Evolutionary conservation across 2,329 filamentous ascomycete genomes (phyloP).

Genomic region (Nemania bipapillata): DNA sequence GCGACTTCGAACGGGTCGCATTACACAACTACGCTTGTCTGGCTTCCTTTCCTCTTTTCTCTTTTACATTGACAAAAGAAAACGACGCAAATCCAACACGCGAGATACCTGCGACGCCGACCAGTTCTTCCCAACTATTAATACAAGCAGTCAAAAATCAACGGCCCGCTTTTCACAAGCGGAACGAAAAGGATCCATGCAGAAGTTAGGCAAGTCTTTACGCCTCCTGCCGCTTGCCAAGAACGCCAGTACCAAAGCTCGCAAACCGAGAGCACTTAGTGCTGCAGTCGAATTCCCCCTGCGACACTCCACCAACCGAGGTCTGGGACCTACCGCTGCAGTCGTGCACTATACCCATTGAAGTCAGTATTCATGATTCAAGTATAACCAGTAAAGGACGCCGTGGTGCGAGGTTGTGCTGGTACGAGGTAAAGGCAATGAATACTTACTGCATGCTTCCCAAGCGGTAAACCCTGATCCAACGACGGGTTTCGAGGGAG

Average conservation of each 20-base stretch:
- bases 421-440: too few species aligned
- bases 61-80: neutral
- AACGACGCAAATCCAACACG: neutral
- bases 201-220: neutral
- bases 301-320: constrained; percentile 9
- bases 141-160: neutral
- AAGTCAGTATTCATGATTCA: too few species aligned
- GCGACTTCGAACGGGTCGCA: neutral
- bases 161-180: neutral
- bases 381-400: too few species aligned
- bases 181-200: neutral
- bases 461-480: constrained; percentile 2
- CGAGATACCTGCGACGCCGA: neutral
- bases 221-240: neutral
- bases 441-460: constrained; percentile 22
- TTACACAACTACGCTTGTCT: constrained; percentile 1
- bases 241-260: neutral
- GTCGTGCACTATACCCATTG: constrained; percentile 19
- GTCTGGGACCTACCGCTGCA: constrained; percentile 23
- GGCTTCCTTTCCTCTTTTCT: neutral
- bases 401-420: too few species aligned
- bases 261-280: constrained; percentile 4
- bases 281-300: constrained; percentile 21
- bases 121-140: neutral
- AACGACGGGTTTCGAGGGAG: neutral